Evolutionary conservation across 2,329 filamentous ascomycete species (phyloP).

Genomic region (Tolypocladium endophyticum): DNA sequence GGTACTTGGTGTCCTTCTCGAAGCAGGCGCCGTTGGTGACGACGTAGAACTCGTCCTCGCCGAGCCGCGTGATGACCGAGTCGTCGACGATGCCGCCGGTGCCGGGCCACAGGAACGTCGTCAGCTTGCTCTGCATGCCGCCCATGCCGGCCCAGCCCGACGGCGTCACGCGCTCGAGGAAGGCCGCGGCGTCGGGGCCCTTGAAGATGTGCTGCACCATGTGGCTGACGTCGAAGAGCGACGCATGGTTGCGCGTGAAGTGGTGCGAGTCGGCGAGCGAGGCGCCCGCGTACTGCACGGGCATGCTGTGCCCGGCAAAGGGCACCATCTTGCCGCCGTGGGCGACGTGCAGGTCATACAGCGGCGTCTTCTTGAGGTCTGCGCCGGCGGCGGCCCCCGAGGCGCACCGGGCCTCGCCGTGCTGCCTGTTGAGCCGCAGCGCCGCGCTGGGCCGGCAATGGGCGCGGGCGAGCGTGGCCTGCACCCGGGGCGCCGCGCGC

Average conservation of each 20-base stretch:
- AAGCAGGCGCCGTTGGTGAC: constrained; percentile 92
- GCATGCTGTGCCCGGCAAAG: constrained; percentile 92
- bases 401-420: constrained; percentile 15
- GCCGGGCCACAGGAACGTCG: constrained; percentile 66
- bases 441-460: constrained; percentile 1
- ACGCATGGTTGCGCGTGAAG: constrained; percentile 80
- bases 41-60: constrained; percentile 69
- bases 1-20: constrained; percentile 75
- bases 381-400: constrained; percentile 9
- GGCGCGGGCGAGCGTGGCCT: constrained; percentile 6
- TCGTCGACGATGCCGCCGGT: constrained; percentile 94
- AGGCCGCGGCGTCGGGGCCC: constrained; percentile 68
- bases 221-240: constrained; percentile 91
- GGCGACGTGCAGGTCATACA: constrained; percentile 69
- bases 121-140: constrained; percentile 66
- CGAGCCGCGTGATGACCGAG: constrained; percentile 77
- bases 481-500: constrained; percentile 17
- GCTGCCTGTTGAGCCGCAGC: constrained; percentile 3
- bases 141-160: constrained; percentile 55
- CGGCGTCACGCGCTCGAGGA: constrained; percentile 79
- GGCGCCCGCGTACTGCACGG: constrained; percentile 72
- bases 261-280: constrained; percentile 76
- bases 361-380: constrained; percentile 51
- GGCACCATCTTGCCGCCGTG: constrained; percentile 88
- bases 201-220: constrained; percentile 88